phyloP scores from a whole-genome alignment of 306 rosid genomes.

The Cicer pinnatifidum region DNA sequence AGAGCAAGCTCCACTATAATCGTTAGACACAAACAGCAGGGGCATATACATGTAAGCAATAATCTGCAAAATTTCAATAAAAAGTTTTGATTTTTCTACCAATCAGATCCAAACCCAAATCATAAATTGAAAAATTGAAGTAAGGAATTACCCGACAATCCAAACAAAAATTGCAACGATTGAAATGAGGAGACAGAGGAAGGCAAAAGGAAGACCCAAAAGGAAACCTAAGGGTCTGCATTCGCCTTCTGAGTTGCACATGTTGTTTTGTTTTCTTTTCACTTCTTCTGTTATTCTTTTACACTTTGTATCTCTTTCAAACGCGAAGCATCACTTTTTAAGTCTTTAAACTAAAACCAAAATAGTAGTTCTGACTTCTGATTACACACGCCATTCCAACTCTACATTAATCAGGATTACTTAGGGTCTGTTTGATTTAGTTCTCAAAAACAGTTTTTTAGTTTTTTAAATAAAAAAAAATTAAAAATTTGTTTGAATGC shows the following conservation, averaged over 20 bases:
- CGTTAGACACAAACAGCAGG: constrained; percentile 80
- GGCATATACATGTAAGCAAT: constrained; percentile 77
- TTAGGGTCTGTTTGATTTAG: no score
- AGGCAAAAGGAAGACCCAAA: constrained; percentile 87
- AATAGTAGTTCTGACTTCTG: not conserved
- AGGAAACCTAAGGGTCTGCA: constrained; percentile 92
- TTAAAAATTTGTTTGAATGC: no score
- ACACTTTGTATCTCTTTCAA: no score
- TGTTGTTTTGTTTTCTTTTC: not conserved
- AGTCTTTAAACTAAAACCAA: not conserved
- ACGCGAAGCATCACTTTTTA: no score
- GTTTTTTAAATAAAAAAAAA: no score
- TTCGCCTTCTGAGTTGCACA: constrained; percentile 76
- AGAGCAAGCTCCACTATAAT: constrained; percentile 73
- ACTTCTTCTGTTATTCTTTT: no score
- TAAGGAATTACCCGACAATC: constrained; percentile 68
- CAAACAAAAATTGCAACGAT: constrained; percentile 67
- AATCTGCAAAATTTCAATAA: constrained; percentile 49
- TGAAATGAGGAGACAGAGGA: constrained; percentile 69
- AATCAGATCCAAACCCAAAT: constrained; percentile 3
- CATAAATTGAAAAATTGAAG: not conserved
- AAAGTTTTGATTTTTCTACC: not conserved
- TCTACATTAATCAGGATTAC: not conserved
- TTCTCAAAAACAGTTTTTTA: no score
- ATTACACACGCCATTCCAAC: not conserved